phyloP scores from a whole-genome alignment of 2,329 filamentous ascomycete species.

The Magnaporthiopsis incrustans region DNA sequence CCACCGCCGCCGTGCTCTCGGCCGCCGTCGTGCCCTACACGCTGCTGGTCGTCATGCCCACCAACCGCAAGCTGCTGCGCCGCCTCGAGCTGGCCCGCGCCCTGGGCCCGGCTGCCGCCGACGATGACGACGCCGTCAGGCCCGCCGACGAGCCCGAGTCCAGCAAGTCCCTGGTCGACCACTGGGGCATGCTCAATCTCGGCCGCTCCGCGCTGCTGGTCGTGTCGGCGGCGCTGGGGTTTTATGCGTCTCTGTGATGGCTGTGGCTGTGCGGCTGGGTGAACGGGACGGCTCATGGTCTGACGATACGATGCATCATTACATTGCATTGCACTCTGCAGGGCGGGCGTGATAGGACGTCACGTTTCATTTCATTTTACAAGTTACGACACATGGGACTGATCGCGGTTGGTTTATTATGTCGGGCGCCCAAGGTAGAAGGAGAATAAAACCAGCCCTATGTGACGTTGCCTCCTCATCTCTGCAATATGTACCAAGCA shows the following conservation, averaged over 20 bases:
- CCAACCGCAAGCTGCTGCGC: conserved; percentile 39
- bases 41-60: conserved; percentile 32
- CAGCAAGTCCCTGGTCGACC: conserved; percentile 41
- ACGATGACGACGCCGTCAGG: conserved; percentile 20
- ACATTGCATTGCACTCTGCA: too few relatives aligned
- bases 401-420: too few relatives aligned
- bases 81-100: conserved; percentile 31
- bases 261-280: too few relatives aligned
- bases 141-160: conserved; percentile 27
- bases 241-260: conserved; percentile 19
- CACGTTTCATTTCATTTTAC: too few relatives aligned
- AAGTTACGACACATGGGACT: too few relatives aligned
- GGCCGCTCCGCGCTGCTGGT: conserved; percentile 17
- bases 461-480: too few relatives aligned
- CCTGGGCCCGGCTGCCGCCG: conserved; percentile 10
- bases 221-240: conserved; percentile 19
- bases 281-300: neutral
- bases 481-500: too few relatives aligned
- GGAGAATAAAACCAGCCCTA: too few relatives aligned
- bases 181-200: conserved; percentile 47
- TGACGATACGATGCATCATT: neutral
- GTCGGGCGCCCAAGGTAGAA: too few relatives aligned
- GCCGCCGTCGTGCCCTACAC: conserved; percentile 45
- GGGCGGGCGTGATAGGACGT: too few relatives aligned
- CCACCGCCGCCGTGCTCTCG: conserved; percentile 35